Evolutionary conservation across 169 alveolate genomes (phyloP).

Genomic region (Eimeria zaria): DNA sequence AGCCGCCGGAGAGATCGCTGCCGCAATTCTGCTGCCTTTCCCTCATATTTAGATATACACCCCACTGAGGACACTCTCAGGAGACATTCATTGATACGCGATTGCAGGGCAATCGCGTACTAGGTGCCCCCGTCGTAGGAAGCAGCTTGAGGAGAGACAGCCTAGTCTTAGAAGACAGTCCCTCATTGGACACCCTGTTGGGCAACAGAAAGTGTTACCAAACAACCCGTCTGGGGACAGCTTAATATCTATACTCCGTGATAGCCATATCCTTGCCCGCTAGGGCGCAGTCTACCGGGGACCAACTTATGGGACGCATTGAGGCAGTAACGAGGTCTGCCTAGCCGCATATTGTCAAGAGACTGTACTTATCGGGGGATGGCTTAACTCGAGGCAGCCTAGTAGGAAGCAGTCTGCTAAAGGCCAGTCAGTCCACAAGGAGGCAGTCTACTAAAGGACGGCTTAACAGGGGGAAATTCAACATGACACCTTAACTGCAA

Average conservation of each 20-base stretch:
- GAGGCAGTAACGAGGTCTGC: neutral
- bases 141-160: neutral
- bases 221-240: neutral
- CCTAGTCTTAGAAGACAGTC: neutral
- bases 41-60: neutral
- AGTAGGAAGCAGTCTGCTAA: neutral
- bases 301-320: neutral
- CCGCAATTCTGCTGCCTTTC: neutral
- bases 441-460: neutral
- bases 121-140: neutral
- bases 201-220: neutral
- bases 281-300: neutral
- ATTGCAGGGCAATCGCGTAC: neutral
- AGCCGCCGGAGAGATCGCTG: neutral
- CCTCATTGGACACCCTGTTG: neutral
- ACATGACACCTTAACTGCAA: neutral
- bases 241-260: neutral
- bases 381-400: neutral
- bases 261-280: neutral
- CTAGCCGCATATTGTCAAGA: neutral
- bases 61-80: neutral
- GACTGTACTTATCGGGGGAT: neutral
- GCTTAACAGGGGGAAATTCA: neutral
- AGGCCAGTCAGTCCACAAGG: neutral
- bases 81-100: neutral